Base-by-base conservation (phyloP, 768 basidiomycete genomes). In the Lactifluus hygrophoroides region DNA sequence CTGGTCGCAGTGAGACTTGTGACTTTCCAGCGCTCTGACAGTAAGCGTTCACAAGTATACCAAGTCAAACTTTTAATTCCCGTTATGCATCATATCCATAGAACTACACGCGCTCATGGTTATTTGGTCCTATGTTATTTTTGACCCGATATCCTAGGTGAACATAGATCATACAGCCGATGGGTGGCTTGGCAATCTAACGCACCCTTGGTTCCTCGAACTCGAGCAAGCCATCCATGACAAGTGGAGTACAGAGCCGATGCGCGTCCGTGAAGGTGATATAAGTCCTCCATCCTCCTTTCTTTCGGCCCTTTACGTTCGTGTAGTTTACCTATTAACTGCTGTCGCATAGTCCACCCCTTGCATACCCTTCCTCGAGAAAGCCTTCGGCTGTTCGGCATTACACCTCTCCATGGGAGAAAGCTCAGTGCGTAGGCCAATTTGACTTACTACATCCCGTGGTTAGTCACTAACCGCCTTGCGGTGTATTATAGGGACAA, bases 331-430 rank as follows among this genome's bases (percentile, higher is more conserved):
- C 23, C 64, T 56, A 47, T 14, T n/a, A 25, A 8, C 28, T 8
- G n/a, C 16, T 14, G 59, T 11, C 25, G 7, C 32, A 43, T 64
- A 94, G 92, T 91, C 91, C 6, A 93, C 97, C 52, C 96, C 96
- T 4, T 91, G 91, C 2, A 82, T 98, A 0, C 95, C 94, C 0
- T 94, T 85, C 71, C 76, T 99, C 3, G 96, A 99, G 71, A 92
- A 93, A 65, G 84, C 86, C 68, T 95, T 99, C 64, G 75, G 78
- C 1, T 96, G 93, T 55, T 86, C 84, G 48, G 92, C 92, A 19
- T 77, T 98, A 10, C 96, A 99, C 71, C 77, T 99, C 2, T 96
- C 96, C 0, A 83, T 99, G 73, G 95, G 95, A 0, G 92, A 95
- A 68, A 90, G 88, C 69, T 83, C 85, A 40, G 91, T 91, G 62